phyloP scores from a whole-genome alignment of 2,329 filamentous ascomycete species.

The Ophiostoma tasmaniense region DNA sequence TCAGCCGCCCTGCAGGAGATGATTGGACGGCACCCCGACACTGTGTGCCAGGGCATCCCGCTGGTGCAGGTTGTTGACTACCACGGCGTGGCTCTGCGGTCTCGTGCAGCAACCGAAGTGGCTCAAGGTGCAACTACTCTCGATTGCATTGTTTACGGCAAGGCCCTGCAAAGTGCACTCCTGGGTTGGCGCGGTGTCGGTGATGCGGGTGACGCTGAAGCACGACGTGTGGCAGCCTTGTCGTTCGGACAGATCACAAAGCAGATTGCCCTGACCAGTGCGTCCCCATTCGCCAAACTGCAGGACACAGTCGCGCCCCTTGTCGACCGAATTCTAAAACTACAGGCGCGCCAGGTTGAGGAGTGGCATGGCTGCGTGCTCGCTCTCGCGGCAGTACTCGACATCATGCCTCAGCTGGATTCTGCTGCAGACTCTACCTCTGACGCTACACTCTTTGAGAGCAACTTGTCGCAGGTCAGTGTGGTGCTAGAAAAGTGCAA shows the following conservation, averaged over 20 bases:
- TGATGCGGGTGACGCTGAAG: constrained; percentile 62
- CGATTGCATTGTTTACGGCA: constrained; percentile 54
- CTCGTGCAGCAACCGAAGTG: constrained; percentile 72
- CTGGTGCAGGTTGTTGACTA: constrained; percentile 90
- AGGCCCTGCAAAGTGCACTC: constrained; percentile 60
- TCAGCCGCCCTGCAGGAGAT: constrained; percentile 92
- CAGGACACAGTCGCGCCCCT: constrained; percentile 8
- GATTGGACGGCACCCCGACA: constrained; percentile 85
- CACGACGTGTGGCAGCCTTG: constrained; percentile 61
- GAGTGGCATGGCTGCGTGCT: constrained; percentile 61
- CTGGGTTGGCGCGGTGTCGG: constrained; percentile 84
- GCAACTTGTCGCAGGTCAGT: constrained; percentile 21
- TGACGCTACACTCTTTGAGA: not conserved
- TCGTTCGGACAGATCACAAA: constrained; percentile 56
- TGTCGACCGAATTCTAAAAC: constrained; percentile 27
- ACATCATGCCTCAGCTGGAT: constrained; percentile 32
- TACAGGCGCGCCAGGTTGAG: constrained; percentile 54
- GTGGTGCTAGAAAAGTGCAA: constrained; percentile 35
- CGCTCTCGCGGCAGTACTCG: constrained; percentile 50
- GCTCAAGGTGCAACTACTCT: constrained; percentile 60
- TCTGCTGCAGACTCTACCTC: not conserved
- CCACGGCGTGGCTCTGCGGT: constrained; percentile 80
- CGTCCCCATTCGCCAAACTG: not conserved
- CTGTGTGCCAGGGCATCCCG: constrained; percentile 68
- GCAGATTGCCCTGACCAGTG: constrained; percentile 22